Conservation (phyloP, 192 early-diverging fungal species). For the Entomortierella lignicola region DNA sequence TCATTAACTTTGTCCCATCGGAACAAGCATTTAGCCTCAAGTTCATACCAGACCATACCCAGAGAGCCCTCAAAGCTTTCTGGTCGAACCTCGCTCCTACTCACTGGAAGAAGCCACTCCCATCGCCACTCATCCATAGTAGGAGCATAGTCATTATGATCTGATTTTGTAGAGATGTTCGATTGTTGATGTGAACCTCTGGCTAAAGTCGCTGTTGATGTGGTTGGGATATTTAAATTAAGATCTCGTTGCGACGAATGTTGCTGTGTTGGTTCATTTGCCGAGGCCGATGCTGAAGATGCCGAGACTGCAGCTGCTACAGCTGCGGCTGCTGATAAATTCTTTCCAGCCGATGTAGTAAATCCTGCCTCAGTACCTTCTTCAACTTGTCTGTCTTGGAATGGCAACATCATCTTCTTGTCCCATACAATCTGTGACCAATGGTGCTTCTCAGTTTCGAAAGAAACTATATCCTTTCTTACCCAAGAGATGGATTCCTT, state of each 20-base stretch:
- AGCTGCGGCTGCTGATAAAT: slow-evolving; percentile 5
- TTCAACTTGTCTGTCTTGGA: slow-evolving; percentile 24
- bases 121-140: slow-evolving; percentile 38
- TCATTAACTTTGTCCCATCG: slow-evolving; percentile 39
- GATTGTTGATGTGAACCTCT: no score
- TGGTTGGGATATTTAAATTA: no score
- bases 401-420: slow-evolving; percentile 26
- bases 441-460: slow-evolving; percentile 32
- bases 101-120: slow-evolving; percentile 49
- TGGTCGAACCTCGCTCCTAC: slow-evolving; percentile 20
- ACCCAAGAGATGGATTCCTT: slow-evolving; percentile 41
- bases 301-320: slow-evolving; percentile 1
- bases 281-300: background rate
- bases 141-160: no score
- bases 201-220: no score
- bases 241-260: no score
- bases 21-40: slow-evolving; percentile 47
- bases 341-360: background rate
- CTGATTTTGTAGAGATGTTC: no score
- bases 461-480: slow-evolving; percentile 29
- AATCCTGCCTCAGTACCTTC: slow-evolving; percentile 3
- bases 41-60: slow-evolving; percentile 49
- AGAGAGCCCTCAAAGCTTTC: slow-evolving; percentile 44
- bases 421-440: slow-evolving; percentile 45
- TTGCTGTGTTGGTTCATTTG: background rate